These are phyloP conservation scores for Trichoderma hamatum DNA, from an alignment of 2,329 filamentous ascomycete species.

Conservation along the genomic window DNA sequence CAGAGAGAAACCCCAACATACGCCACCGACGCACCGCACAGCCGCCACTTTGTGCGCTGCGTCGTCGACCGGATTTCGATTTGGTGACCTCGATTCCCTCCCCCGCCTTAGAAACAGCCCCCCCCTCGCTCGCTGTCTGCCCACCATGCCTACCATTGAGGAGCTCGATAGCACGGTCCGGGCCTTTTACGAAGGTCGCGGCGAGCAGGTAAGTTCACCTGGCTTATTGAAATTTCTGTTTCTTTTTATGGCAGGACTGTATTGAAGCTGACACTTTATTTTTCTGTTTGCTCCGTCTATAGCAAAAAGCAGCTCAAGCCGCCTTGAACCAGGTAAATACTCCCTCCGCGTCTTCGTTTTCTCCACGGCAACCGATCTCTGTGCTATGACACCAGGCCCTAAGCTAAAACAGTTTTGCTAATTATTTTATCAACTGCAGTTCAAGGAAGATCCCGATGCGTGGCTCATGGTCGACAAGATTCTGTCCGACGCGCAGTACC, in stretches of 20 bases:
- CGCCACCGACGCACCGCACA: slow-evolving; percentile 33
- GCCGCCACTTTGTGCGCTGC: slow-evolving; percentile 34
- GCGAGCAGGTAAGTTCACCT: slow-evolving; percentile 72
- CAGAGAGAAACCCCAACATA: neutral
- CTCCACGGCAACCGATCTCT: neutral
- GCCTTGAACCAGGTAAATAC: slow-evolving; percentile 82
- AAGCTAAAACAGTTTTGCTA: neutral
- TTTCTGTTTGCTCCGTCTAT: slow-evolving; percentile 40
- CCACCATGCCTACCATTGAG: slow-evolving; percentile 73
- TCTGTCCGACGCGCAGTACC: slow-evolving; percentile 86
- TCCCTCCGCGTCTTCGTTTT: slow-evolving; percentile 22
- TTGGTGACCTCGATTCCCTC: slow-evolving; percentile 32
- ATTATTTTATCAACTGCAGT: slow-evolving; percentile 57
- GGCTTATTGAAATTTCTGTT: neutral
- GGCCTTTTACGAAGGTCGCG: slow-evolving; percentile 95
- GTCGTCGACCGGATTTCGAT: slow-evolving; percentile 32
- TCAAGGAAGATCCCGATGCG: slow-evolving; percentile 98
- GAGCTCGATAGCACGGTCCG: slow-evolving; percentile 97
- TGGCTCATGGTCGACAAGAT: slow-evolving; percentile 99
- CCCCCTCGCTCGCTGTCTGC: slow-evolving; percentile 35
- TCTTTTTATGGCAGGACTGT: neutral
- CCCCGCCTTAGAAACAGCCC: slow-evolving; percentile 27
- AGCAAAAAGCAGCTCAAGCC: slow-evolving; percentile 97
- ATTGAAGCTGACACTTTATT: slow-evolving; percentile 44
- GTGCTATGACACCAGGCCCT: neutral